phyloP scores from a whole-genome alignment of 192 early-diverging fungal genomes.

The Geosiphon pyriformis region DNA sequence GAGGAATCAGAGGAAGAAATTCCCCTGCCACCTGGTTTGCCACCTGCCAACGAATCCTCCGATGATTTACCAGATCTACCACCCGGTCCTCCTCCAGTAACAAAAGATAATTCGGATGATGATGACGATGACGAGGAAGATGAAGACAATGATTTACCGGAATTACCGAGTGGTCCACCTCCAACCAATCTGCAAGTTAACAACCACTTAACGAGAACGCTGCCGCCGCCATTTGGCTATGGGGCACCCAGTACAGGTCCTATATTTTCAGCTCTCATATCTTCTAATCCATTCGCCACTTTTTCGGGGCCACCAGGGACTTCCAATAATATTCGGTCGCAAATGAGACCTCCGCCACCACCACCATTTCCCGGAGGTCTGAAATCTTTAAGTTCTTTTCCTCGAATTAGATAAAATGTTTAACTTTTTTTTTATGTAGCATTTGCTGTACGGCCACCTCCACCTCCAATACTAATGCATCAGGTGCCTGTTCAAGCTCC shows the following conservation, averaged over 20 bases:
- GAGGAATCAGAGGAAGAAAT: conserved; percentile 24
- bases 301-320: conserved; percentile 1
- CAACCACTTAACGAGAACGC: not conserved
- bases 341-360: conserved; percentile 9
- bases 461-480: not conserved
- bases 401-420: too few relatives aligned
- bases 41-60: conserved; percentile 10
- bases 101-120: not conserved
- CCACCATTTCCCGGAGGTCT: conserved; percentile 5
- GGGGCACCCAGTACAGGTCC: not conserved
- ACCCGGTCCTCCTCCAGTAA: conserved; percentile 19
- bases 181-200: too few relatives aligned
- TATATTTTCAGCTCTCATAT: not conserved
- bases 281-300: not conserved
- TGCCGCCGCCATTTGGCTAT: not conserved
- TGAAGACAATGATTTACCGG: not conserved
- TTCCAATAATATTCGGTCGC: not conserved
- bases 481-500: not conserved
- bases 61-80: conserved; percentile 26
- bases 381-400: conserved; percentile 2
- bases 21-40: conserved; percentile 11
- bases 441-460: too few relatives aligned
- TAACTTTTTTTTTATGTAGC: too few relatives aligned
- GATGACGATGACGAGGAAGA: not conserved
- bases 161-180: not conserved